Base-by-base conservation (phyloP, 2,329 filamentous ascomycete genomes). In the Penicillium expansum region DNA sequence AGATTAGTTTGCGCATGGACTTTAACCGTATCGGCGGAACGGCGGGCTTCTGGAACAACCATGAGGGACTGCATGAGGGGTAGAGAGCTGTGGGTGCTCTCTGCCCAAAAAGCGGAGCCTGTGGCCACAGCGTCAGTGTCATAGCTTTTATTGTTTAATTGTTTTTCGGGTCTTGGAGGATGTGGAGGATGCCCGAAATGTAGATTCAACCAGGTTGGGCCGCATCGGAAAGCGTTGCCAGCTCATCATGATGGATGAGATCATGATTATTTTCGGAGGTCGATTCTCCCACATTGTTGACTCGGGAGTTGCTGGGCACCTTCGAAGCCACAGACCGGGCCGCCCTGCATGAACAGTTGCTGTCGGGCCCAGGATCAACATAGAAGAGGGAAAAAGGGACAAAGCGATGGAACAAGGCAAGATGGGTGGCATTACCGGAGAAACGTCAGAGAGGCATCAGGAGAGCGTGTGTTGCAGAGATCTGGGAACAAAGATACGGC, bases 261-360 rank as follows among this genome's bases (percentile, higher is more conserved):
- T 55, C 38, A 55, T 55, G 27, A 35, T 38, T 30, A 27, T 35
- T 39, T 53, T 53, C 8, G 24, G 29, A 13, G 39, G 29, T 20
- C 39, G 14, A 52, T 7, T 33, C 37, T 22, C 32, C 47, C 32
- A 47, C 29, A 32, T 39, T 48, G 33, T 54, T 35, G 24, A 55
- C 44, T 43, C 24, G 50, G 27, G 22, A 20, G 14, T 24, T 53
- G 43, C 55, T 52, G 49, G 43, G 51, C 43, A 48, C 37, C 32
- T 37, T 22, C 2, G 27, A 45, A 57, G 56, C 48, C 58, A 66
- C 37, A 60, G 57, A 62, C 65, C 59, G 60, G 66, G 66, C 68
- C 64, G 66, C 66, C 65, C 59, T 71, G 68, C 69, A 69, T 69
- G 62, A 63, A 62, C 57, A 61, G 55, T 56, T 62, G 60, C 57